Evolutionary conservation across 2,329 filamentous ascomycete genomes (phyloP).

Genomic region (Pestalotiopsis fici): DNA sequence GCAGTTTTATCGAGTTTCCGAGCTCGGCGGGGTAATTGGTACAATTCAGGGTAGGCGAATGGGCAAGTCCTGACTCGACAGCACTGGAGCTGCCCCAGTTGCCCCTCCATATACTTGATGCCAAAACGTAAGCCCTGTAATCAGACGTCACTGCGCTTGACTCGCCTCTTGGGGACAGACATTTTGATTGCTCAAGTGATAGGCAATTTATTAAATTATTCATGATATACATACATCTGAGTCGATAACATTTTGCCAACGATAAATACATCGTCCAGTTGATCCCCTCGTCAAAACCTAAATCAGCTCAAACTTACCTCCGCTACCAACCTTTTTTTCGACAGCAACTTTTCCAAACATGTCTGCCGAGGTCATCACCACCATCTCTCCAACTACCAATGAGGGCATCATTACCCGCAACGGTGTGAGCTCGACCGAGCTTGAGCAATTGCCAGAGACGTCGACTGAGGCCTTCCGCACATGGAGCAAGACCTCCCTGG

Average conservation of each 20-base stretch:
- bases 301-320: not conserved
- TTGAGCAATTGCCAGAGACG: conserved; percentile 69
- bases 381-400: conserved; percentile 90
- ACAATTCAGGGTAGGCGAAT: not conserved
- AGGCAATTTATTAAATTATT: not conserved
- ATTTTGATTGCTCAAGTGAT: not conserved
- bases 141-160: not conserved
- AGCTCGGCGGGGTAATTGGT: conserved; percentile 8
- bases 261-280: too few species aligned
- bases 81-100: not conserved
- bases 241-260: not conserved
- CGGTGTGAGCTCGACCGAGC: conserved; percentile 70
- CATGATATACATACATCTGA: not conserved
- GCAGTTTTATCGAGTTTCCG: conserved; percentile 9
- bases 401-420: conserved; percentile 78
- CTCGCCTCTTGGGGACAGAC: not conserved
- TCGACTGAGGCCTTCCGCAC: conserved; percentile 75
- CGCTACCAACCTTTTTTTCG: not conserved
- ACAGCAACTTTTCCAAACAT: conserved; percentile 38
- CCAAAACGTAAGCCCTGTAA: not conserved
- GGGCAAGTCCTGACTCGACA: not conserved
- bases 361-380: conserved; percentile 68
- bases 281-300: too few species aligned
- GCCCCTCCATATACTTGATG: conserved; percentile 4
- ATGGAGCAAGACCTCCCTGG: conserved; percentile 74